These are phyloP conservation scores for Beta corolliflora DNA, from an alignment of 179 eudicot species.

Conservation along the genomic window DNA sequence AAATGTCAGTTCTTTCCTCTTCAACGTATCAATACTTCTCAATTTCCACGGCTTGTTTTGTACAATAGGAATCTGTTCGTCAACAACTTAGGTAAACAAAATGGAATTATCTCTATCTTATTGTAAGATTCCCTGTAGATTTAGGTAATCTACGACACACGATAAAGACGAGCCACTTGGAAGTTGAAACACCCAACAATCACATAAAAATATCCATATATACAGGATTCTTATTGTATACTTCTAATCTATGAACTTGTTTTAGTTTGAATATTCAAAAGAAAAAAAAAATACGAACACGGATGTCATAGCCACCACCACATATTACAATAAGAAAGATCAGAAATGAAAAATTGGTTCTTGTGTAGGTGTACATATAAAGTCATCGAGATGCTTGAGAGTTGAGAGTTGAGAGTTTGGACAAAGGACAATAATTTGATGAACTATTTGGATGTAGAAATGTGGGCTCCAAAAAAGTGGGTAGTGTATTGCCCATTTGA, in stretches of 20 bases:
- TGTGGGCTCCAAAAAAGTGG: background rate
- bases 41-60: too few relatives aligned
- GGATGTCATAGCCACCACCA: background rate
- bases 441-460: background rate
- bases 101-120: background rate
- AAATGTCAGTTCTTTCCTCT: too few relatives aligned
- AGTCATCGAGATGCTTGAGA: background rate
- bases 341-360: background rate
- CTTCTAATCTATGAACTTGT: background rate
- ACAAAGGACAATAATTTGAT: background rate
- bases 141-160: background rate
- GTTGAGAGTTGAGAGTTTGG: background rate
- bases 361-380: background rate
- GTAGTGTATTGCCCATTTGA: conserved; percentile 1
- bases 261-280: background rate
- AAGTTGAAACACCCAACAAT: background rate
- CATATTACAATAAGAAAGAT: background rate
- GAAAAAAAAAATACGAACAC: background rate
- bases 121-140: background rate
- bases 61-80: background rate
- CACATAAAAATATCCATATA: background rate
- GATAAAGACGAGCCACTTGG: background rate
- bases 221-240: background rate
- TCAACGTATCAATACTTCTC: too few relatives aligned
- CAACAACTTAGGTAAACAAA: background rate